Percentiles rank a stretch among this genome's conserved stretches.
Conservation (phyloP, 495 filamentous ascomycete species). For the Astrocystis sublimbata region DNA sequence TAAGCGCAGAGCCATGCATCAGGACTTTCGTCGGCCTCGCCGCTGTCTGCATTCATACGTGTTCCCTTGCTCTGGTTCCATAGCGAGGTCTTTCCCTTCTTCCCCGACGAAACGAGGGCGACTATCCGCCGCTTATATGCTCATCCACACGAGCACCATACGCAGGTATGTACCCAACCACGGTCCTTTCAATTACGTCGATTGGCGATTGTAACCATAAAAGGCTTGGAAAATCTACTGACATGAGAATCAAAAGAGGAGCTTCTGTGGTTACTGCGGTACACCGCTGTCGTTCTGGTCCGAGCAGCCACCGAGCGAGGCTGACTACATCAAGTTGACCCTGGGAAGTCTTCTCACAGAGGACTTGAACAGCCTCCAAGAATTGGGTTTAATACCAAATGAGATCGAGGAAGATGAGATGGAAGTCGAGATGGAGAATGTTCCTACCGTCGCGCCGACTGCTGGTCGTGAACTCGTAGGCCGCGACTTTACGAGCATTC, state of each 20-base stretch:
- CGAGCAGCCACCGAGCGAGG: slow-evolving; percentile 65
- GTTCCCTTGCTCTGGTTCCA: slow-evolving; percentile 77
- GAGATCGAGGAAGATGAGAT: slow-evolving; percentile 43
- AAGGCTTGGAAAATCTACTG: too few relatives aligned
- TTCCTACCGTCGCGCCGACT: slow-evolving; percentile 20
- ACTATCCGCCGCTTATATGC: slow-evolving; percentile 73
- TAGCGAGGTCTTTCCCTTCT: slow-evolving; percentile 68
- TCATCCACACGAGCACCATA: slow-evolving; percentile 55
- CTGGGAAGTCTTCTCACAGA: slow-evolving; percentile 67
- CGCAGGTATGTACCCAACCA: too few relatives aligned
- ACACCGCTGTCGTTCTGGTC: slow-evolving; percentile 80
- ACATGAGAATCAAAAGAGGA: too few relatives aligned
- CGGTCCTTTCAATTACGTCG: too few relatives aligned
- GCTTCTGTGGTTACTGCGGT: slow-evolving; percentile 91
- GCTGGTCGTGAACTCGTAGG: slow-evolving; percentile 32
- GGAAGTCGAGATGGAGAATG: slow-evolving; percentile 33
- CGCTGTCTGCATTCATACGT: slow-evolving; percentile 74
- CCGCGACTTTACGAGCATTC: slow-evolving; percentile 54
- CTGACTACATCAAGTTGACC: slow-evolving; percentile 72
- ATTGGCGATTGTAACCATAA: too few relatives aligned
- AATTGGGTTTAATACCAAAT: slow-evolving; percentile 62
- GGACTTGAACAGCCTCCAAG: slow-evolving; percentile 67
- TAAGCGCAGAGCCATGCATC: slow-evolving; percentile 15
- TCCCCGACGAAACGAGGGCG: slow-evolving; percentile 71
- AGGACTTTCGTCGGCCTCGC: slow-evolving; percentile 69